Conservation (phyloP, 352 stramenopile genomes). For the Nothophytophthora sp. region DNA sequence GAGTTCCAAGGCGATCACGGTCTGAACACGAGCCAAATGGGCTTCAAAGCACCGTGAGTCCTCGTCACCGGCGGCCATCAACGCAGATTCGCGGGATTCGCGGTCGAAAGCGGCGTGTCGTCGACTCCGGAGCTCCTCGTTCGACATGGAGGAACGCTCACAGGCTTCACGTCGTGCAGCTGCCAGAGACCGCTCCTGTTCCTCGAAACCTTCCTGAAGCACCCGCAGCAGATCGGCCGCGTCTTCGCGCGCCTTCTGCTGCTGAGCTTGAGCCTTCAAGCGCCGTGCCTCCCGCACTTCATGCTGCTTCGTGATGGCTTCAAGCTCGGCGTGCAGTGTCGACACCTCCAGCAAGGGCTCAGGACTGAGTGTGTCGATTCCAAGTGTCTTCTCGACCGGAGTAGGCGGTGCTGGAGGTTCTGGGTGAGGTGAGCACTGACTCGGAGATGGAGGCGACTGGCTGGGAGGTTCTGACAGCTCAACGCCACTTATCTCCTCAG, state of each 20-base stretch:
- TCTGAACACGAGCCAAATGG: conserved; percentile 1
- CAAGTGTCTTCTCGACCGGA: no score
- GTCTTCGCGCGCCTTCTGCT: conserved; percentile 13
- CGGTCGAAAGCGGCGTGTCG: conserved; percentile 10
- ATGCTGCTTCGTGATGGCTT: conserved; percentile 18
- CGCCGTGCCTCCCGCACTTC: conserved; percentile 14
- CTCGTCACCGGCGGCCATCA: conserved; percentile 21
- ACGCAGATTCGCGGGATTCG: conserved; percentile 3
- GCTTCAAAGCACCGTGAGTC: conserved; percentile 5
- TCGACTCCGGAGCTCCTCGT: conserved; percentile 11
- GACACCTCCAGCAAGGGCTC: no score
- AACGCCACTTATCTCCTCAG: no score
- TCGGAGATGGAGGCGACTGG: no score
- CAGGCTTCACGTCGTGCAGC: conserved; percentile 10
- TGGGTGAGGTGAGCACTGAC: no score
- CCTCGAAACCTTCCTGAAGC: conserved; percentile 22
- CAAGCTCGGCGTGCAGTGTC: conserved; percentile 1
- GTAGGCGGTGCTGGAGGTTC: no score
- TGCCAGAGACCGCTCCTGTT: conserved; percentile 11
- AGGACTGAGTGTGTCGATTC: no score
- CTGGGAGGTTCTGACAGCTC: no score
- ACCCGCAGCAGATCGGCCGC: conserved; percentile 8
- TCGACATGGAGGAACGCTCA: conserved; percentile 16
- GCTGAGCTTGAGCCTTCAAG: conserved; percentile 10
- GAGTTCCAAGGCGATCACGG: conserved; percentile 2